Evolutionary conservation across 1,284 basidiomycete genomes (phyloP).

Genomic region (Golubevia sp.): DNA sequence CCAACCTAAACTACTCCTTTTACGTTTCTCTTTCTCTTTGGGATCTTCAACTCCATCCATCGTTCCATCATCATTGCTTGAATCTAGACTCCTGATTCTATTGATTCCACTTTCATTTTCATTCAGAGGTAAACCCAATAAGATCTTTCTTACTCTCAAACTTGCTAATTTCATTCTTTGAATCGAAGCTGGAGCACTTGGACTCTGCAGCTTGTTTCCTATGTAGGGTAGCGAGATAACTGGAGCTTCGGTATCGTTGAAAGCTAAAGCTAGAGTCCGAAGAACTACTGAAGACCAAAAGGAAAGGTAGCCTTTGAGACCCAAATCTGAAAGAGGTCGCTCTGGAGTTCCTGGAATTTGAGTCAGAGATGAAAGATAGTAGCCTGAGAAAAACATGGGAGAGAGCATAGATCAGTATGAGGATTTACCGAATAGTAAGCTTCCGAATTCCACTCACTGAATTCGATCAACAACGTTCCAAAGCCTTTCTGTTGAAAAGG

Average conservation of each 20-base stretch:
- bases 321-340: conserved; percentile 54
- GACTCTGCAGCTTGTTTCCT: neutral
- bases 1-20: too few relatives aligned
- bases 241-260: conserved; percentile 9
- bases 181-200: neutral
- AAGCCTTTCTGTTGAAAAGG: conserved; percentile 88
- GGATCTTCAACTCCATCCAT: too few relatives aligned
- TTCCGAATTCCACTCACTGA: conserved; percentile 75
- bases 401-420: too few relatives aligned
- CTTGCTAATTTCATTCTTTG: neutral
- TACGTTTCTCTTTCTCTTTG: too few relatives aligned
- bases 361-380: conserved; percentile 35
- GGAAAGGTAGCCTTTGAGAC: conserved; percentile 49
- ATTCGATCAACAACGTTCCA: conserved; percentile 95
- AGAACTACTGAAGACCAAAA: conserved; percentile 52
- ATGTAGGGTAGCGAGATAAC: neutral
- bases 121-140: neutral
- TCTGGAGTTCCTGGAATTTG: conserved; percentile 50
- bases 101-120: too few relatives aligned
- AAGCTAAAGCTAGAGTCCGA: conserved; percentile 33
- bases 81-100: too few relatives aligned
- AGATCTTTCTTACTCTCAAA: conserved; percentile 7
- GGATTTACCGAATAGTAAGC: too few relatives aligned
- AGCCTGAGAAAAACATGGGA: conserved; percentile 13
- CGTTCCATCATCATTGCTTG: too few relatives aligned